phyloP scores from a whole-genome alignment of 2,329 filamentous ascomycete genomes.

The Boeremia lycopersici region DNA sequence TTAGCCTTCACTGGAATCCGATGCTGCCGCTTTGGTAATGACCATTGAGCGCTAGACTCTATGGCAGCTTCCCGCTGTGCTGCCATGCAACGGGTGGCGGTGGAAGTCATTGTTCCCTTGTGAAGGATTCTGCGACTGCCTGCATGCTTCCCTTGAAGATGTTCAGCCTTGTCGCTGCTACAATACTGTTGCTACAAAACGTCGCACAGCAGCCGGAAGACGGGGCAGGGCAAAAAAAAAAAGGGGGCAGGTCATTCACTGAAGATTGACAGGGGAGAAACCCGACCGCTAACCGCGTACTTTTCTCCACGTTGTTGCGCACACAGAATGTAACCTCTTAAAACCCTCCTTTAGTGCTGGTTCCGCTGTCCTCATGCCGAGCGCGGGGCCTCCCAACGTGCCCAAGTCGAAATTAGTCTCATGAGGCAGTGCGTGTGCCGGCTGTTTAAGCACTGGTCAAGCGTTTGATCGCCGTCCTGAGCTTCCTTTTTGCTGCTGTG shows the following conservation, averaged over 20 bases:
- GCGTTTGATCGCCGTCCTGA: slow-evolving; percentile 49
- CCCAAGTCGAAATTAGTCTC: slow-evolving; percentile 38
- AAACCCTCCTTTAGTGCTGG: slow-evolving; percentile 22
- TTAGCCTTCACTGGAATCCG: slow-evolving; percentile 28
- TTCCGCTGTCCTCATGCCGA: slow-evolving; percentile 25
- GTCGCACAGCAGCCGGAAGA: neutral
- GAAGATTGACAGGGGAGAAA: slow-evolving; percentile 24
- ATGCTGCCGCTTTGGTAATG: slow-evolving; percentile 31
- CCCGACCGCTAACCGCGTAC: slow-evolving; percentile 27
- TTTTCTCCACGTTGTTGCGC: slow-evolving; percentile 33
- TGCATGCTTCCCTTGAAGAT: slow-evolving; percentile 3
- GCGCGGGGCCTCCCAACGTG: slow-evolving; percentile 21
- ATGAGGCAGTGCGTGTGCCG: slow-evolving; percentile 37
- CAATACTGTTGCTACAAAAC: neutral
- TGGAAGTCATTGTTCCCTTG: slow-evolving; percentile 13
- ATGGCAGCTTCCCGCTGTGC: slow-evolving; percentile 5
- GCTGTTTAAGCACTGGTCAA: slow-evolving; percentile 43
- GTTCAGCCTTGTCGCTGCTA: slow-evolving; percentile 1
- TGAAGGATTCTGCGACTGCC: neutral
- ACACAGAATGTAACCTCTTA: slow-evolving; percentile 19
- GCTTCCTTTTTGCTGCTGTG: slow-evolving; percentile 32
- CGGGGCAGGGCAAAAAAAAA: slow-evolving; percentile 1
- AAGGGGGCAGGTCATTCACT: slow-evolving; percentile 13
- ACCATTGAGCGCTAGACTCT: slow-evolving; percentile 7
- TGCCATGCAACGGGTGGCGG: slow-evolving; percentile 23